These are phyloP conservation scores for Trypanosoma avium DNA, from an alignment of 208 protist genomes.

Conservation along the genomic window DNA sequence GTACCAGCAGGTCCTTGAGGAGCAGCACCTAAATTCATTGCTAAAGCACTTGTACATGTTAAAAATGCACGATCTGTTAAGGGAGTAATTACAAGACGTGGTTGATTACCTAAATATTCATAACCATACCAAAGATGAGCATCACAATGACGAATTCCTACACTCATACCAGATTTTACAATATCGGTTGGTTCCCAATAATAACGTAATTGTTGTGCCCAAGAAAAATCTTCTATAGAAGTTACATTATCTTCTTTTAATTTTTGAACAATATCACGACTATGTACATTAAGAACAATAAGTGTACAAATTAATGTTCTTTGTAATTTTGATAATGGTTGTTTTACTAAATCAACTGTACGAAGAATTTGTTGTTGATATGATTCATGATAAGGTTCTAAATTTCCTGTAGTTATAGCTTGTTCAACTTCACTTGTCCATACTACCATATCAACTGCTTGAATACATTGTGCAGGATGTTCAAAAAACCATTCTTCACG, in stretches of 20 bases:
- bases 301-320: constrained; percentile 92
- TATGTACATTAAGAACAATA: constrained; percentile 97
- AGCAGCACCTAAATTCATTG: constrained; percentile 93
- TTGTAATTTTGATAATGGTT: constrained; percentile 86
- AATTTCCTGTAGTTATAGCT: constrained; percentile 52
- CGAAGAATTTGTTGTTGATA: constrained; percentile 88
- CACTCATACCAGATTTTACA: constrained; percentile 62
- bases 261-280: constrained; percentile 93
- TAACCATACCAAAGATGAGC: constrained; percentile 94
- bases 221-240: constrained; percentile 88
- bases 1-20: constrained; percentile 96
- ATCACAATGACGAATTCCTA: constrained; percentile 89
- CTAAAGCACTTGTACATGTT: constrained; percentile 93
- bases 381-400: constrained; percentile 68
- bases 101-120: constrained; percentile 96
- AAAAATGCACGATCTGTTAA: constrained; percentile 95
- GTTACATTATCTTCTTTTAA: constrained; percentile 58
- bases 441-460: constrained; percentile 92
- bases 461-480: constrained; percentile 93
- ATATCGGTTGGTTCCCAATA: constrained; percentile 87
- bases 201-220: constrained; percentile 95
- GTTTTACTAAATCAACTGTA: constrained; percentile 91
- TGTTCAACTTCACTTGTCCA: constrained; percentile 93
- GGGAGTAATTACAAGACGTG: constrained; percentile 96
- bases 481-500: constrained; percentile 93